Evolutionary conservation across 768 basidiomycete species (phyloP).

Genomic region (Kwoniella dejecticola): DNA sequence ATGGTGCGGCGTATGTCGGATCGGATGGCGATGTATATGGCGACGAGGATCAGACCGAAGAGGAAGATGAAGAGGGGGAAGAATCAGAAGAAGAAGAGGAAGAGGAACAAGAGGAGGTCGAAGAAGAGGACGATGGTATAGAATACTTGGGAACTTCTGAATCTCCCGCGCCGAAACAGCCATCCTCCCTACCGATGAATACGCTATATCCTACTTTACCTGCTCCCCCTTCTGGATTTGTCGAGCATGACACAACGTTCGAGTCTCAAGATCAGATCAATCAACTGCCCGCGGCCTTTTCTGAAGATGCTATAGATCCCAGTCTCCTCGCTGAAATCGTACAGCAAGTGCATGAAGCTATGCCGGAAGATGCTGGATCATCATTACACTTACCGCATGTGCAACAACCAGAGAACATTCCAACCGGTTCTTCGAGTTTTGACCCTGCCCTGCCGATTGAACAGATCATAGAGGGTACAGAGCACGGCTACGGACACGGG

Average conservation of each 20-base stretch:
- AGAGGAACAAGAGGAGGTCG: slow-evolving; percentile 17
- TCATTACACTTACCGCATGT: not conserved
- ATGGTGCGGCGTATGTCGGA: slow-evolving; percentile 18
- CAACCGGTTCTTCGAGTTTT: not conserved
- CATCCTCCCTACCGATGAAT: not conserved
- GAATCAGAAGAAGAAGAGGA: slow-evolving; percentile 9
- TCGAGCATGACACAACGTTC: not conserved
- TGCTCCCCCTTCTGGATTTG: not conserved
- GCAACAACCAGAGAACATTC: no score
- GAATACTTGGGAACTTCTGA: slow-evolving; percentile 22
- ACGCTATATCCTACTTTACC: slow-evolving; percentile 19
- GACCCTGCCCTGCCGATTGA: no score
- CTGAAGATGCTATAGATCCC: slow-evolving; percentile 25
- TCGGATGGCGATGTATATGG: slow-evolving; percentile 21
- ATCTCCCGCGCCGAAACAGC: slow-evolving; percentile 5
- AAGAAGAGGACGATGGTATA: slow-evolving; percentile 19
- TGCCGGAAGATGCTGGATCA: slow-evolving; percentile 17
- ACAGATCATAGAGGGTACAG: slow-evolving; percentile 1
- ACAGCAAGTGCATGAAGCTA: slow-evolving; percentile 18
- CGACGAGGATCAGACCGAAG: slow-evolving; percentile 14
- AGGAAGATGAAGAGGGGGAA: slow-evolving; percentile 13
- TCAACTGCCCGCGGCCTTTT: slow-evolving; percentile 14
- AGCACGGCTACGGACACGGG: not conserved
- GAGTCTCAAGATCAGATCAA: slow-evolving; percentile 7
- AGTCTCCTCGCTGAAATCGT: slow-evolving; percentile 15